These are phyloP conservation scores for Cucumis melo DNA, from an alignment of 306 rosid genomes.

Conservation along the genomic window DNA sequence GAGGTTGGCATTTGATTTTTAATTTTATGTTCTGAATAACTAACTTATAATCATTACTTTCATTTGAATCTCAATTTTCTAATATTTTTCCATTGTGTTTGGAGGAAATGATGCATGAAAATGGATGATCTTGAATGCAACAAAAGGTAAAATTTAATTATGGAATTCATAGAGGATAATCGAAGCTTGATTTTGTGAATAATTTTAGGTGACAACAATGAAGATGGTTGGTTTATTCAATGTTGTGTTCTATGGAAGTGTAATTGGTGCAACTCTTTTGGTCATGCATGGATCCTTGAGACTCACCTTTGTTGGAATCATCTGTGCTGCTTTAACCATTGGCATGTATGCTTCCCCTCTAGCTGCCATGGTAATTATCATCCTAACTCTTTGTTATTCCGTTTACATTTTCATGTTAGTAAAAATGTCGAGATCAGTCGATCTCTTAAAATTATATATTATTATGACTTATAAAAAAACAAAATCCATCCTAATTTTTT, in stretches of 20 bases:
- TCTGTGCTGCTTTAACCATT: slow-evolving; percentile 24
- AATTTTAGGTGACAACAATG: slow-evolving; percentile 15
- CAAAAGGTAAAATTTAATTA: no score
- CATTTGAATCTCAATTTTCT: no score
- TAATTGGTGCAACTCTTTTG: slow-evolving; percentile 23
- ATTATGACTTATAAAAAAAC: no score
- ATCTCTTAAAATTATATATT: no score
- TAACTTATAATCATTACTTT: no score
- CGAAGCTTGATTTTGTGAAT: neutral
- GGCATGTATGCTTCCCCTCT: slow-evolving; percentile 42
- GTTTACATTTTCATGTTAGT: neutral
- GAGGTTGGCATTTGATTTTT: no score
- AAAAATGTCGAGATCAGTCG: no score
- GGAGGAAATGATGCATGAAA: no score
- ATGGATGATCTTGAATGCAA: no score
- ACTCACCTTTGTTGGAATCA: slow-evolving; percentile 26
- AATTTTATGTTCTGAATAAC: no score
- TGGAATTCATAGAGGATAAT: neutral
- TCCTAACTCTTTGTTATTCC: neutral
- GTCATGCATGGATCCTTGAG: slow-evolving; percentile 21
- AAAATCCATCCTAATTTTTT: no score
- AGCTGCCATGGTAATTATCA: slow-evolving; percentile 20
- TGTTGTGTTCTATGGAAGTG: slow-evolving; percentile 29
- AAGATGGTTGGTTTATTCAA: slow-evolving; percentile 18
- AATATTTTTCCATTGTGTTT: no score